Evolutionary conservation across 768 basidiomycete species (phyloP).

Genomic region (Asterophora parasitica): DNA sequence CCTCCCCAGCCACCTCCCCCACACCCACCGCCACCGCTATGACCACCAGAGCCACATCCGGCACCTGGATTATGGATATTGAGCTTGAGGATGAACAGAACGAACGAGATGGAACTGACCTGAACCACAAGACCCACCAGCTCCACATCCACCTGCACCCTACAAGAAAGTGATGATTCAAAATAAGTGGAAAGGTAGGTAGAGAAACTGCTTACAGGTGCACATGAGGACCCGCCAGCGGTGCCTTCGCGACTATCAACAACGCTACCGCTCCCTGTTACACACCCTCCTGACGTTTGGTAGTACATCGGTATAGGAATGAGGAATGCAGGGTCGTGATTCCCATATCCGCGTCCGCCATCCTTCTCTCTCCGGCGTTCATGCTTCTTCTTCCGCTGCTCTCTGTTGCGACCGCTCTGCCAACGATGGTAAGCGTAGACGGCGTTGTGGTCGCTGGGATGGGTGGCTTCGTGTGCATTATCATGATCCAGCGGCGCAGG

Average conservation of each 20-base stretch:
- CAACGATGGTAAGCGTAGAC: conserved; percentile 27
- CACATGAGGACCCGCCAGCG: not conserved
- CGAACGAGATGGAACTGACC: too few species aligned
- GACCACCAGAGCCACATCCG: too few species aligned
- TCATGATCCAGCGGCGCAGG: conserved; percentile 25
- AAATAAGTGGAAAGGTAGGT: not conserved
- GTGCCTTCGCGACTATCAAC: not conserved
- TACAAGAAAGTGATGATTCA: not conserved
- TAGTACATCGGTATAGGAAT: conserved; percentile 28
- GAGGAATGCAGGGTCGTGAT: conserved; percentile 33
- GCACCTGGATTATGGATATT: too few species aligned
- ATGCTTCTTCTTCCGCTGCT: conserved; percentile 3
- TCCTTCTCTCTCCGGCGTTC: conserved; percentile 13
- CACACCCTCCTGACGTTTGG: conserved; percentile 3
- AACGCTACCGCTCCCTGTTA: conserved; percentile 16
- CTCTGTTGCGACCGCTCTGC: not conserved
- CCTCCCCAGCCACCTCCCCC: not conserved
- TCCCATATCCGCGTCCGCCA: conserved; percentile 6
- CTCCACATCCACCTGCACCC: not conserved
- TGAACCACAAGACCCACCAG: too few species aligned
- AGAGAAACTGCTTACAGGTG: not conserved
- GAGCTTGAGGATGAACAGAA: too few species aligned
- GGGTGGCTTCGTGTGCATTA: conserved; percentile 42
- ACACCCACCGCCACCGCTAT: too few species aligned
- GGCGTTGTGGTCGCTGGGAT: conserved; percentile 47